Evolutionary conservation across 2,329 filamentous ascomycete species (phyloP).

Genomic region (Colletotrichum eleusines): DNA sequence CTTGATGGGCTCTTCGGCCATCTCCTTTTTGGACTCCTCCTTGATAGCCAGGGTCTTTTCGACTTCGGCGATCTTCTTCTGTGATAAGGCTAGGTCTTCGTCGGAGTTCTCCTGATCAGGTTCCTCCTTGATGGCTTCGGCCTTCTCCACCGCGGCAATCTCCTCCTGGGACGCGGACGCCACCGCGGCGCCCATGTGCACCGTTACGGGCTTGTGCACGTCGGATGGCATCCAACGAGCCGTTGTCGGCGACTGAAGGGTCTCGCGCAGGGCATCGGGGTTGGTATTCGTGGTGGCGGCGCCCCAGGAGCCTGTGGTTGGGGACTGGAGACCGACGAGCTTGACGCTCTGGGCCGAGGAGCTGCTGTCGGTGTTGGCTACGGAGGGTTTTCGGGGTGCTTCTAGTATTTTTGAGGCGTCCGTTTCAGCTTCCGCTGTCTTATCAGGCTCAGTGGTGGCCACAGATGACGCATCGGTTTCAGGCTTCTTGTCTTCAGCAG

Average conservation of each 20-base stretch:
- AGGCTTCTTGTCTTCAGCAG: conserved; percentile 42
- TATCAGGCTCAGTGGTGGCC: conserved; percentile 26
- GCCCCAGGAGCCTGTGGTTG: conserved; percentile 59
- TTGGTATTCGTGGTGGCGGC: conserved; percentile 42
- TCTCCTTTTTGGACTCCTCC: conserved; percentile 51
- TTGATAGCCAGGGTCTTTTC: conserved; percentile 45
- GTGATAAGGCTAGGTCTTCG: conserved; percentile 45
- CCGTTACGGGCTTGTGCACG: conserved; percentile 44
- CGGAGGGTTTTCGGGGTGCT: conserved; percentile 33
- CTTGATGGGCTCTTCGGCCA: conserved; percentile 45
- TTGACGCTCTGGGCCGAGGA: conserved; percentile 31
- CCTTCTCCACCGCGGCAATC: conserved; percentile 55
- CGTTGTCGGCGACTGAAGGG: conserved; percentile 58
- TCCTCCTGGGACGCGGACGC: conserved; percentile 52
- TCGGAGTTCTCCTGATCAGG: conserved; percentile 39
- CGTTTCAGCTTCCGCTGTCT: conserved; percentile 20
- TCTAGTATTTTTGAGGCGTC: conserved; percentile 19
- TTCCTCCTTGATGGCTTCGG: conserved; percentile 57
- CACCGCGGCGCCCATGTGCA: conserved; percentile 51
- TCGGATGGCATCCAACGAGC: conserved; percentile 56
- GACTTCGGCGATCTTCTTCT: conserved; percentile 46
- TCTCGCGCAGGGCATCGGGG: conserved; percentile 46
- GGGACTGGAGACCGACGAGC: conserved; percentile 57
- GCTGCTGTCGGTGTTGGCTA: conserved; percentile 12
- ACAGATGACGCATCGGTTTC: conserved; percentile 25